These are phyloP conservation scores for Cylindrodendrum hubeiense DNA, from an alignment of 2,329 filamentous ascomycete species.

Conservation along the genomic window DNA sequence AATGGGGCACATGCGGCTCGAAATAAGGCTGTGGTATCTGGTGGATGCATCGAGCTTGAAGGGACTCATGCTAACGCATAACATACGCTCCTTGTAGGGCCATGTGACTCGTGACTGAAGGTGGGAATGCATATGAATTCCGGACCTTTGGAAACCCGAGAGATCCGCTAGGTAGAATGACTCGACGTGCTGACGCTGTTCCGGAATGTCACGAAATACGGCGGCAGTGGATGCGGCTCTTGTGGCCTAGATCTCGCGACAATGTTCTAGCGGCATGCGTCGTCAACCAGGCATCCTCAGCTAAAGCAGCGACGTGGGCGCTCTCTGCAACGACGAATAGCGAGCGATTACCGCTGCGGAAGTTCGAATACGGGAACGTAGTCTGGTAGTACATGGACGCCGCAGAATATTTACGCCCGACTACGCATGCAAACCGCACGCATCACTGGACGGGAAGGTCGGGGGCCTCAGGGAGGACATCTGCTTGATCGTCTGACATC, in stretches of 20 bases:
- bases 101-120: constrained; percentile 21
- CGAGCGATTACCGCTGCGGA: neutral
- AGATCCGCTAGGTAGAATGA: neutral
- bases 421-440: neutral
- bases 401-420: neutral
- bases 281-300: constrained; percentile 3
- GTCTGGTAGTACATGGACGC: neutral
- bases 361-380: neutral
- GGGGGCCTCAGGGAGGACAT: neutral
- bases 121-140: neutral
- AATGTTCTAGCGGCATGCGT: neutral
- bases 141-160: neutral
- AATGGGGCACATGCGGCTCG: neutral
- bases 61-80: constrained; percentile 2
- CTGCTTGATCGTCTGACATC: constrained; percentile 33
- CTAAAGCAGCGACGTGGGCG: constrained; percentile 3
- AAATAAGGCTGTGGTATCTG: constrained; percentile 15
- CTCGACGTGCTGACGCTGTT: constrained; percentile 5
- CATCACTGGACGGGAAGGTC: neutral
- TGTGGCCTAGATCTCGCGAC: neutral
- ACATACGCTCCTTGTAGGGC: neutral
- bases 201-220: constrained; percentile 2
- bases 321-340: neutral
- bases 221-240: neutral
- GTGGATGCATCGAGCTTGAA: neutral